phyloP scores from a whole-genome alignment of 768 basidiomycete genomes.

The Lactifluus hygrophoroides region DNA sequence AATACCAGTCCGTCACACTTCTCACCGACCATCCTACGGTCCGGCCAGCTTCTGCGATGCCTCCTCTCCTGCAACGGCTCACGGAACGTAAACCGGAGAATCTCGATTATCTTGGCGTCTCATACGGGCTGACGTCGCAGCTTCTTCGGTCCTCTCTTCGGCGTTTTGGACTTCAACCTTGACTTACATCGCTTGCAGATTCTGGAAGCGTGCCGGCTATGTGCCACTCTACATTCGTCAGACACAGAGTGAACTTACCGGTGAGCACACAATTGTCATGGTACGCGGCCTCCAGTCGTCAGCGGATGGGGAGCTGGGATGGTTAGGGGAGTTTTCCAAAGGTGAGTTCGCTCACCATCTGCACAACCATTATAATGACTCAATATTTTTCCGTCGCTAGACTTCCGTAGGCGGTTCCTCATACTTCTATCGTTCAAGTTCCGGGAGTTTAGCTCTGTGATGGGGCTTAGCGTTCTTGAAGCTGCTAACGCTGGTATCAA shows the following conservation, averaged over 20 bases:
- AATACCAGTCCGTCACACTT: conserved; percentile 40
- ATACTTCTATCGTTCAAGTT: conserved; percentile 89
- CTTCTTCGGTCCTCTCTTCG: conserved; percentile 51
- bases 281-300: conserved; percentile 73
- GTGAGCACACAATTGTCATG: conserved; percentile 97
- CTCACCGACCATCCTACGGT: conserved; percentile 73
- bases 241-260: conserved; percentile 89
- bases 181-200: conserved; percentile 35
- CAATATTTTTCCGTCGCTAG: conserved; percentile 32
- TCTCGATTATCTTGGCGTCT: conserved; percentile 92
- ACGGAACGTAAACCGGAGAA: conserved; percentile 84
- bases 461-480: conserved; percentile 81
- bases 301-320: conserved; percentile 53
- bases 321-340: conserved; percentile 84
- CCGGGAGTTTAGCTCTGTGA: conserved; percentile 85
- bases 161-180: not conserved
- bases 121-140: conserved; percentile 85
- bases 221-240: conserved; percentile 90
- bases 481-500: conserved; percentile 62
- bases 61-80: conserved; percentile 84
- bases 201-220: conserved; percentile 94
- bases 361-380: not conserved
- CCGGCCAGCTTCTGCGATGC: conserved; percentile 72
- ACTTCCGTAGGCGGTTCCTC: conserved; percentile 88
- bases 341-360: conserved; percentile 35